Evolutionary conservation across 1,284 basidiomycete species (phyloP).

Genomic region (Mycena sp.): DNA sequence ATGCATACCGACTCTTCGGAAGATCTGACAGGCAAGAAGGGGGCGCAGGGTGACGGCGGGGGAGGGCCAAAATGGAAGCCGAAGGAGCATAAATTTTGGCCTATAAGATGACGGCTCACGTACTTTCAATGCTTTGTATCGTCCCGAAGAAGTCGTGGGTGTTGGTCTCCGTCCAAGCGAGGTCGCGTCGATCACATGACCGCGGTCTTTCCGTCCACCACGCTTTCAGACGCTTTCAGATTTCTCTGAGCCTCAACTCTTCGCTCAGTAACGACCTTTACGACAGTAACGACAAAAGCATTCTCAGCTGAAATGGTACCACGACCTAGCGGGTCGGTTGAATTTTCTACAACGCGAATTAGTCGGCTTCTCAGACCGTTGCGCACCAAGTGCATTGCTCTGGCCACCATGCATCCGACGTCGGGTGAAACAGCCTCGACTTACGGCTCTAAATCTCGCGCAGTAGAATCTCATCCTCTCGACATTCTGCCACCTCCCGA

Average conservation of each 20-base stretch:
- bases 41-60: too few relatives aligned
- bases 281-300: slow-evolving; percentile 1
- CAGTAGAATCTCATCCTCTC: slow-evolving; percentile 48
- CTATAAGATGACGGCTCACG: too few relatives aligned
- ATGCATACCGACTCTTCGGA: too few relatives aligned
- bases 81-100: too few relatives aligned
- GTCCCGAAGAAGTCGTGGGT: too few relatives aligned
- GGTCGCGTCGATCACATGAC: neutral
- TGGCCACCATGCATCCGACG: slow-evolving; percentile 43
- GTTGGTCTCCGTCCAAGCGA: too few relatives aligned
- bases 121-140: too few relatives aligned
- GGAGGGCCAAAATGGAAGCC: too few relatives aligned
- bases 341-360: slow-evolving; percentile 46
- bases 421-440: slow-evolving; percentile 28
- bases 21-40: too few relatives aligned
- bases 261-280: neutral
- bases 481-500: slow-evolving; percentile 52
- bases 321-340: neutral
- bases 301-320: neutral
- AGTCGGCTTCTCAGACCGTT: slow-evolving; percentile 66
- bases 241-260: neutral
- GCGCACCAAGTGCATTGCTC: slow-evolving; percentile 59
- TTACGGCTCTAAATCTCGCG: slow-evolving; percentile 33
- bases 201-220: neutral
- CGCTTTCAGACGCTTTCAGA: neutral